Conservation (phyloP, 108 stramenopile species). For the Cyclotella atomus region DNA sequence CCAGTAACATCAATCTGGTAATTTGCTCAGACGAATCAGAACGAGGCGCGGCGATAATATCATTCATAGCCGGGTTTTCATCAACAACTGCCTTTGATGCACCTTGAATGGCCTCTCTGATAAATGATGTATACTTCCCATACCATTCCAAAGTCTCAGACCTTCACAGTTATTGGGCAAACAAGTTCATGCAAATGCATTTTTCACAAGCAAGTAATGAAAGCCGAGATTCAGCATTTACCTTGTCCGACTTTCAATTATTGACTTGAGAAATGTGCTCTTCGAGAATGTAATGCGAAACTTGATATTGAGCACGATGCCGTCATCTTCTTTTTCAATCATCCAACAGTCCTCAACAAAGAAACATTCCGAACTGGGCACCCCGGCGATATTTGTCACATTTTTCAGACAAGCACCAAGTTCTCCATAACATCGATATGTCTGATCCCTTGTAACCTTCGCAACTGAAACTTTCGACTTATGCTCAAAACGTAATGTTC, state of each 20-base stretch:
- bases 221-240: background rate
- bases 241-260: conserved; percentile 62
- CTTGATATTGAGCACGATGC: conserved; percentile 44
- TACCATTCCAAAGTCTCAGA: conserved; percentile 14
- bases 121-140: conserved; percentile 1
- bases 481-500: conserved; percentile 32
- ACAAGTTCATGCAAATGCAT: background rate
- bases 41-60: background rate
- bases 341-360: conserved; percentile 73
- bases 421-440: conserved; percentile 32
- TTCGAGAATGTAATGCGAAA: conserved; percentile 65
- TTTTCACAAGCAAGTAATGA: background rate
- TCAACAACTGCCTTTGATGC: background rate
- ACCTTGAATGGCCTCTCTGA: background rate
- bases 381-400: conserved; percentile 28
- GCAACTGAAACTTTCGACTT: conserved; percentile 24
- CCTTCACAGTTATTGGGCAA: background rate
- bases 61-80: background rate
- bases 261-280: conserved; percentile 58
- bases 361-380: conserved; percentile 60
- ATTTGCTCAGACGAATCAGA: background rate
- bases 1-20: background rate
- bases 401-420: conserved; percentile 35
- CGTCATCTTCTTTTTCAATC: conserved; percentile 45
- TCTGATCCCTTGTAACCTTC: conserved; percentile 33